Evolutionary conservation across 2,329 filamentous ascomycete genomes (phyloP), one percentile per base, ranked within the genome.

Genomic region (Epichloe coenophiala): DNA sequence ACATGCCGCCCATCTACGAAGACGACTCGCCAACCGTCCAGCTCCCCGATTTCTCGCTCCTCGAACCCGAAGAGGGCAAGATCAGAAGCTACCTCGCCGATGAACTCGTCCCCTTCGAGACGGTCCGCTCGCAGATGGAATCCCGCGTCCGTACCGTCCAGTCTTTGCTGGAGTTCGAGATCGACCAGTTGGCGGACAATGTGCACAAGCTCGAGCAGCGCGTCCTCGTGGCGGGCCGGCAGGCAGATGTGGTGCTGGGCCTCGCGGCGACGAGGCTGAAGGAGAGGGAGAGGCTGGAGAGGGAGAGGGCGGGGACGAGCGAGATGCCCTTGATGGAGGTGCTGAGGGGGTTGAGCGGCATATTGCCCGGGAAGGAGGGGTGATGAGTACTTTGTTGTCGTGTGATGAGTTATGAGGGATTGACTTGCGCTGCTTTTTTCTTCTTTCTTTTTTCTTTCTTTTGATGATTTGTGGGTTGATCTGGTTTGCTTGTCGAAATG

Each of bases 171-270:
- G 88, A 93, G 65, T 88, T 91, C 57, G 80, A 82, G 52, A 77
- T 96, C 51, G 93, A 98, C 68, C 75, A 81, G 48, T 83, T 97
- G 49, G 84, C 87, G 15, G 85, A 94, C 59, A 84, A 86, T 49
- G 77, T 96, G 36, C 91, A 97, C 67, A 88, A 88, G 60, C 76
- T 97, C 37, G 83, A 86, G 60, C 80, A 87, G 61, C 86, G 90
- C 55, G 81, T 88, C 40, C 70, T 75, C 12, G 82, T 82, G 6
- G 89, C 88, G 5, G 84, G 88, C 46, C 73, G 77, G 19, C 80
- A 95, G 51, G 91, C 91, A 1, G 85, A 91, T 52, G 76, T 73
- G 53, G 78, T 95, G 4, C 73, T 97, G 45, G 77, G 74, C 17
- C 71, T 83, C 27, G 85, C 87, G 55, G 82, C 88, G 1, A 73